phyloP scores from a whole-genome alignment of 179 eudicot genomes.

The Drosera spatulata region DNA sequence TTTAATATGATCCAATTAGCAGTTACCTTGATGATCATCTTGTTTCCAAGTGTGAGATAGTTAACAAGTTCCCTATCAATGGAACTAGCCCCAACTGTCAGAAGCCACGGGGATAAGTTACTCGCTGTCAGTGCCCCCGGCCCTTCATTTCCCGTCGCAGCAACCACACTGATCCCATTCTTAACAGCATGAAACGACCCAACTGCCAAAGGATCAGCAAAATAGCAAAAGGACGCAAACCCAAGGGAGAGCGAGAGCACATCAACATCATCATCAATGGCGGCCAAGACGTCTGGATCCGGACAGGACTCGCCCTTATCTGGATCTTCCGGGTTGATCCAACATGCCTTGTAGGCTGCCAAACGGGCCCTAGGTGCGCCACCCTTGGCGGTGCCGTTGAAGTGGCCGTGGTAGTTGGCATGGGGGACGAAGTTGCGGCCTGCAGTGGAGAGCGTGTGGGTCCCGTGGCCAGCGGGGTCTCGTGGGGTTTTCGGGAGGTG shows the following conservation, averaged over 20 bases:
- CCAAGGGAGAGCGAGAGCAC: neutral
- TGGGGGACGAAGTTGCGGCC: conserved; percentile 4
- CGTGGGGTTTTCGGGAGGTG: conserved; percentile 5
- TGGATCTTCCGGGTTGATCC: neutral
- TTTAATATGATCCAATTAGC: neutral
- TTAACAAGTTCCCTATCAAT: neutral
- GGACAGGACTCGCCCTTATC: neutral
- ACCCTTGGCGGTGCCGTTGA: neutral
- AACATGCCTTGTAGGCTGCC: conserved; percentile 6
- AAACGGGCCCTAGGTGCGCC: conserved; percentile 11
- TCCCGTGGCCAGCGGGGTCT: conserved; percentile 12
- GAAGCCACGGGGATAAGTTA: conserved; percentile 9
- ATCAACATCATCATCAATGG: conserved; percentile 8
- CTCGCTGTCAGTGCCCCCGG: neutral
- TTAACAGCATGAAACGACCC: conserved; percentile 6
- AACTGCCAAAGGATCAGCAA: neutral
- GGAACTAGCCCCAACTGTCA: conserved; percentile 12
- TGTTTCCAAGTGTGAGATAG: conserved; percentile 5
- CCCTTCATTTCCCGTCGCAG: conserved; percentile 8
- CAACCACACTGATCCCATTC: conserved; percentile 2
- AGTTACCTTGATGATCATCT: neutral
- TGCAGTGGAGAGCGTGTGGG: conserved; percentile 9
- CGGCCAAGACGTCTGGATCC: conserved; percentile 5
- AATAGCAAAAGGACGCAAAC: neutral
- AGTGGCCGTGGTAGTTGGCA: neutral